These are phyloP conservation scores for Aspergillus egyptiacus DNA, from an alignment of 495 filamentous ascomycete species.

Conservation along the genomic window DNA sequence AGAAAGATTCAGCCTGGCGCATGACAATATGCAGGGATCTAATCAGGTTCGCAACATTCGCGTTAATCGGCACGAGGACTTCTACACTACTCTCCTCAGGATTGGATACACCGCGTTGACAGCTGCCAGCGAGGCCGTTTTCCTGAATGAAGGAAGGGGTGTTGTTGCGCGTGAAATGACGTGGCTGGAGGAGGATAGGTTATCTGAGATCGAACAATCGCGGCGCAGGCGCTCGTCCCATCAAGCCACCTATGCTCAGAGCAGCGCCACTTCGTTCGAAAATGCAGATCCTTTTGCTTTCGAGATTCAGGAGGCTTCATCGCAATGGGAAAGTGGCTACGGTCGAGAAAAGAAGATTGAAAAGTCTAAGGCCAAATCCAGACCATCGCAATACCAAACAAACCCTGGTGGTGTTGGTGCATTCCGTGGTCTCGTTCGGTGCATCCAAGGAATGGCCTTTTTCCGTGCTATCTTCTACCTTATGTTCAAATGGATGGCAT, in stretches of 20 bases:
- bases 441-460: constrained; percentile 67
- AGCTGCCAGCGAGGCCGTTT: constrained; percentile 91
- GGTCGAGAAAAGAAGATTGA: constrained; percentile 54
- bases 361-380: constrained; percentile 42
- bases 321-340: constrained; percentile 57
- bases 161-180: constrained; percentile 73
- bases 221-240: constrained; percentile 21
- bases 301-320: constrained; percentile 26
- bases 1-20: constrained; percentile 57
- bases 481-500: constrained; percentile 51
- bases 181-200: constrained; percentile 84
- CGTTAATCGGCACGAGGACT: constrained; percentile 81
- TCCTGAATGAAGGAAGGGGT: constrained; percentile 79
- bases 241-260: constrained; percentile 23
- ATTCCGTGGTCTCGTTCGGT: constrained; percentile 63
- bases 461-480: constrained; percentile 67
- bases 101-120: constrained; percentile 82
- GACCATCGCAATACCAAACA: constrained; percentile 34
- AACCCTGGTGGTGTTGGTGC: constrained; percentile 66
- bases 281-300: constrained; percentile 28
- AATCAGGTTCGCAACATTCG: constrained; percentile 72
- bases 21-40: constrained; percentile 87
- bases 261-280: constrained; percentile 28
- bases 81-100: constrained; percentile 84
- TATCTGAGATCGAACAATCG: constrained; percentile 52